Base-by-base conservation (phyloP, 1,284 basidiomycete species). In the Ceraceosorus bombacis region DNA sequence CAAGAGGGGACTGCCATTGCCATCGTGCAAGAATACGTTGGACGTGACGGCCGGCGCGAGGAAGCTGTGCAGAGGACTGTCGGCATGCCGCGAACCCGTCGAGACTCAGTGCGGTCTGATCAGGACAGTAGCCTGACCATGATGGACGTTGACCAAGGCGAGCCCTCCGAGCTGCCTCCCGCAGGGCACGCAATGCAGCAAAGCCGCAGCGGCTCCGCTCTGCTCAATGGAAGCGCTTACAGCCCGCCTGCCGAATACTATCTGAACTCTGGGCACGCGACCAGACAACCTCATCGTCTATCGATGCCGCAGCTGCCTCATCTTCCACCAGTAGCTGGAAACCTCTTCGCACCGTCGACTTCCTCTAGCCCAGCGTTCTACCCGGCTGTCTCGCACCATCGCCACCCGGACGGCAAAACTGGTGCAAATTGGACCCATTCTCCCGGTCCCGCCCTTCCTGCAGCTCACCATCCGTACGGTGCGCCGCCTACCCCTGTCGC, bases 1-100 rank as follows among this genome's bases (percentile, higher is more conserved):
- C 69, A 71, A 36, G 69, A 71, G n/a, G 72, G 72, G 40, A 74
- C 71, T 38, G 72, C 72, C 50, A 74, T 74, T 58, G 71, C 69
- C 17, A 69, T 74, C 15, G 72, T 74, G 12, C 69, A 70, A 48
- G 72, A 74, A 53, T 15, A 52, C 12, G 38, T 57, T 27, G 56
- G 50, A 36, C 12, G 17, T 4, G 41, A 52, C n/a, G 56, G 56
- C 6, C 50, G 50, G 17, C 9, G n/a, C 13, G 43, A 27, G 10
- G 56, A 57, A 48, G 56, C 48, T 8, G 56, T 57, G 37, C 46
- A 53, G 41, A 13, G 56, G n/a, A 57, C 50, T 37, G 56, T 57
- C 6, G 56, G 56, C 52, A 40, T 51, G 13, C 50, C 56, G 43
- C 43, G 43, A 10, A 10, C 15, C 10, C 43, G 43, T 15, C 43